A percentile compares a stretch with the other conserved stretches of the same genome.
Evolutionary conservation across 1,139 yeast species (phyloP).

Genomic region (Blastobotrys indianensis): DNA sequence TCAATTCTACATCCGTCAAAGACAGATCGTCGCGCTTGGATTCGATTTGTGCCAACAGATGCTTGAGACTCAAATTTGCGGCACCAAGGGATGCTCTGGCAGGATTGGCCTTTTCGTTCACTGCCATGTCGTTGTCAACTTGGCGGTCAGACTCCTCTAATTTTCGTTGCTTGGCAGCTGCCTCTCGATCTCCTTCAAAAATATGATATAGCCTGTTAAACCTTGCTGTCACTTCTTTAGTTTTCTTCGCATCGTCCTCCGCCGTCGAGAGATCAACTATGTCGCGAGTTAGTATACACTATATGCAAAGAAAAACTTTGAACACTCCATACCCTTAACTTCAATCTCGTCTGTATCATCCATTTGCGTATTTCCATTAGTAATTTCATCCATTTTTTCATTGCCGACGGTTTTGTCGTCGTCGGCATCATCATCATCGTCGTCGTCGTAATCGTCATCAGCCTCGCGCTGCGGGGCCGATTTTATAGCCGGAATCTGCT

Average conservation of each 20-base stretch:
- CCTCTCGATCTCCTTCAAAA: slow-evolving; percentile 78
- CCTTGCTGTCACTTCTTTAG: slow-evolving; percentile 32
- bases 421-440: slow-evolving; percentile 26
- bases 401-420: slow-evolving; percentile 14
- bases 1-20: slow-evolving; percentile 78
- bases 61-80: slow-evolving; percentile 74
- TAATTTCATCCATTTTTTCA: slow-evolving; percentile 3
- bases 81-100: slow-evolving; percentile 59
- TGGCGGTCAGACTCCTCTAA: slow-evolving; percentile 75
- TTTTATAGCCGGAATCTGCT: too few relatives aligned
- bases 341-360: slow-evolving; percentile 4
- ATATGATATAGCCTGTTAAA: slow-evolving; percentile 56
- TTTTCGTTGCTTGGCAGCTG: slow-evolving; percentile 67
- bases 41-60: slow-evolving; percentile 72
- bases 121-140: slow-evolving; percentile 41
- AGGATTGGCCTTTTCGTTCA: slow-evolving; percentile 3
- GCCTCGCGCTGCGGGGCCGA: slow-evolving; percentile 13
- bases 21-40: slow-evolving; percentile 66
- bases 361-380: slow-evolving; percentile 12
- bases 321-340: neutral
- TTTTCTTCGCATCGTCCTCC: slow-evolving; percentile 16
- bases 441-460: slow-evolving; percentile 31
- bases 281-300: neutral
- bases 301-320: too few relatives aligned
- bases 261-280: neutral